Evolutionary conservation across 805 yeast species (phyloP).

Genomic region (Candida anglica): DNA sequence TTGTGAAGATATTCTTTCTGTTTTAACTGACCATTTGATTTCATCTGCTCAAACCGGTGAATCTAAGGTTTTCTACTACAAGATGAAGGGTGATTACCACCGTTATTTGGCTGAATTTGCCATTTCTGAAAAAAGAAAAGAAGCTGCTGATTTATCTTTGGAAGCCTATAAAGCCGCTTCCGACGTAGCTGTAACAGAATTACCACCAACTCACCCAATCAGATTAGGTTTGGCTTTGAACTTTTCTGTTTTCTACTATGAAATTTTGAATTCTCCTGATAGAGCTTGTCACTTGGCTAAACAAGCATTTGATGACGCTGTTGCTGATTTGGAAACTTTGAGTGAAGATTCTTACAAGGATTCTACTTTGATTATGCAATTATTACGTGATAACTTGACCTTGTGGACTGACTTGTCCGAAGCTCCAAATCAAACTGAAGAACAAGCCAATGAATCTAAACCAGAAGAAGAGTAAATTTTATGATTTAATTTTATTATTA

Average conservation of each 20-base stretch:
- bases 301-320: constrained; percentile 98
- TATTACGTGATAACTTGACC: constrained; percentile 95
- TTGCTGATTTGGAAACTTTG: constrained; percentile 95
- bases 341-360: constrained; percentile 98
- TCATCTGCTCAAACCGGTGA: constrained; percentile 96
- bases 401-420: constrained; percentile 97
- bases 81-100: constrained; percentile 99
- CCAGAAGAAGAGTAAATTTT: constrained; percentile 14
- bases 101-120: constrained; percentile 98
- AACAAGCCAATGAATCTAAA: constrained; percentile 18
- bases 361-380: constrained; percentile 97
- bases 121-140: constrained; percentile 84
- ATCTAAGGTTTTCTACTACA: constrained; percentile 95
- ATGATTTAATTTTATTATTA: background rate
- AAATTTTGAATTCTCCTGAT: constrained; percentile 96
- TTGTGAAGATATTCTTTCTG: constrained; percentile 89
- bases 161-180: constrained; percentile 95
- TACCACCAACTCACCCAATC: constrained; percentile 98
- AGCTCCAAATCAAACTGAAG: constrained; percentile 47
- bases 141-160: constrained; percentile 86
- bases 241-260: constrained; percentile 97
- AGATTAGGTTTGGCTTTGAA: constrained; percentile 96
- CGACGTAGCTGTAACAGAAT: constrained; percentile 93
- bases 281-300: constrained; percentile 98
- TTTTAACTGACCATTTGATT: constrained; percentile 83